These are phyloP conservation scores for Coprinopsis marcescibilis DNA, from an alignment of 768 basidiomycete species.

Conservation along the genomic window DNA sequence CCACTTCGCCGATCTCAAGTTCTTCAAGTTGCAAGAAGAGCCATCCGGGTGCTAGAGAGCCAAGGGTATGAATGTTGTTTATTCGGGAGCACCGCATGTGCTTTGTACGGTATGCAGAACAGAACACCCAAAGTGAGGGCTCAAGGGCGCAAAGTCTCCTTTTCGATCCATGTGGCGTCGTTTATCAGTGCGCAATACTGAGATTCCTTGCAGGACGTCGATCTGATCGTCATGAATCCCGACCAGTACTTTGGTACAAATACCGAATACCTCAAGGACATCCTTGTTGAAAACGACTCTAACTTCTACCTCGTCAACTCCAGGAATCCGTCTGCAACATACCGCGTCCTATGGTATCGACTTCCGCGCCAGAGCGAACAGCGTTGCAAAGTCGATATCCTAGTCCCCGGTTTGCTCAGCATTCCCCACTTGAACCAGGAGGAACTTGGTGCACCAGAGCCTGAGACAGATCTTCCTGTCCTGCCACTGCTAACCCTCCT, in stretches of 20 bases:
- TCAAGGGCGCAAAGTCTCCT: neutral
- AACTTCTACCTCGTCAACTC: slow-evolving; percentile 14
- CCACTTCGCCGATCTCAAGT: neutral
- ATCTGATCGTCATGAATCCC: slow-evolving; percentile 25
- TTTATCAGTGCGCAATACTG: neutral
- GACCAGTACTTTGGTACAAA: neutral
- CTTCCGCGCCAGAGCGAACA: neutral
- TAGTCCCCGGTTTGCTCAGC: slow-evolving; percentile 9
- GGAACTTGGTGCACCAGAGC: neutral
- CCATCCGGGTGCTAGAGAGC: slow-evolving; percentile 20
- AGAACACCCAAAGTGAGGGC: slow-evolving; percentile 30
- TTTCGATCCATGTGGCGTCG: neutral
- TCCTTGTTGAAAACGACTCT: neutral
- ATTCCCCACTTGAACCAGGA: slow-evolving; percentile 1
- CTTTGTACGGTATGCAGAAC: slow-evolving; percentile 28
- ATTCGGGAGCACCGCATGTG: slow-evolving; percentile 35
- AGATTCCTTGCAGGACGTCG: slow-evolving; percentile 28
- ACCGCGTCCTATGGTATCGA: slow-evolving; percentile 12
- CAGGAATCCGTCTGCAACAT: slow-evolving; percentile 6
- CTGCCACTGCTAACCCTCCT: slow-evolving; percentile 6
- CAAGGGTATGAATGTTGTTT: slow-evolving; percentile 24
- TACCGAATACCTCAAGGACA: slow-evolving; percentile 9
- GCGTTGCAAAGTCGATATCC: slow-evolving; percentile 13
- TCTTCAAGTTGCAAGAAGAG: slow-evolving; percentile 19
- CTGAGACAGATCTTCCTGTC: neutral